Conservation (phyloP, 2,329 filamentous ascomycete species). For the Amylocarpus encephaloides region DNA sequence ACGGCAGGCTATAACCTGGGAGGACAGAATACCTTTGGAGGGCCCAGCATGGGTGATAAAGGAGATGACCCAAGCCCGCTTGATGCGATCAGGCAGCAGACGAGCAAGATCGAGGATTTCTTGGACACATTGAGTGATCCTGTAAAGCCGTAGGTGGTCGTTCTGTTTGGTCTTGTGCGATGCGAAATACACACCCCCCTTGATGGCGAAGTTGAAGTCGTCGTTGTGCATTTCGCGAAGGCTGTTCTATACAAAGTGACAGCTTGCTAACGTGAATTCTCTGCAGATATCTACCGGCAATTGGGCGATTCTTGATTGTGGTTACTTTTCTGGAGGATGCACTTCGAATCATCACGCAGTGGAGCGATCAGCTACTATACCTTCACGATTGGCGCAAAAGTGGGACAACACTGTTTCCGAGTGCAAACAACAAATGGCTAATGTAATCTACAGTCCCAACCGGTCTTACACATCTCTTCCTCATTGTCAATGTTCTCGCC, state of each 20-base stretch:
- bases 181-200: not conserved
- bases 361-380: slow-evolving; percentile 89
- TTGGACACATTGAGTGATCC: slow-evolving; percentile 84
- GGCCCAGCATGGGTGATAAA: slow-evolving; percentile 29
- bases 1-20: slow-evolving; percentile 40
- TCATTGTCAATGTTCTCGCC: slow-evolving; percentile 80
- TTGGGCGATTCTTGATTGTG: slow-evolving; percentile 95
- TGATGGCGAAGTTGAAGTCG: not conserved
- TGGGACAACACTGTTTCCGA: slow-evolving; percentile 39
- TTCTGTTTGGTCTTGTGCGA: slow-evolving; percentile 6
- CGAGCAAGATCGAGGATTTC: slow-evolving; percentile 95
- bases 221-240: not conserved
- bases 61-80: slow-evolving; percentile 42
- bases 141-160: slow-evolving; percentile 75
- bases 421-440: slow-evolving; percentile 9
- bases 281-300: slow-evolving; percentile 78
- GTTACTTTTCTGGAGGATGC: slow-evolving; percentile 98
- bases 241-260: not conserved
- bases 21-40: slow-evolving; percentile 33
- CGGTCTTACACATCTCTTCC: slow-evolving; percentile 87
- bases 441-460: slow-evolving; percentile 59
- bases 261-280: slow-evolving; percentile 16
- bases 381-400: slow-evolving; percentile 88
- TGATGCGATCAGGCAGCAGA: slow-evolving; percentile 87
- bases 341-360: slow-evolving; percentile 93